These are phyloP conservation scores for Macrocybe gigantea DNA, from an alignment of 768 basidiomycete genomes.

Conservation along the genomic window DNA sequence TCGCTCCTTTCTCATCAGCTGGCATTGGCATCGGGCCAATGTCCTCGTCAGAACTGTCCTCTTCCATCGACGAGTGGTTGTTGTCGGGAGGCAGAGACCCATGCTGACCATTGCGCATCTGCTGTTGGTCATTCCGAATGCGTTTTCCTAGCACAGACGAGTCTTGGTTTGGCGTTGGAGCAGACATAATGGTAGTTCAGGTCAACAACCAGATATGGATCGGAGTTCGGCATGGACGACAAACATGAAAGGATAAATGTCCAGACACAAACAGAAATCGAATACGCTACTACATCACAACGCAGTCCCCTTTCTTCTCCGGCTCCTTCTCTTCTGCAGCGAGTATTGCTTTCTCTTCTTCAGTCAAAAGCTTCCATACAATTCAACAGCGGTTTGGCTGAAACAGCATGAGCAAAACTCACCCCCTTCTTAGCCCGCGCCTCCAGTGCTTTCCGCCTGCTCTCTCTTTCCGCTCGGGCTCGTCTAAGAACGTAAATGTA, in stretches of 20 bases:
- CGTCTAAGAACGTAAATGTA: slow-evolving; percentile 38
- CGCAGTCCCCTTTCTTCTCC: slow-evolving; percentile 45
- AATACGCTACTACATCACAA: slow-evolving; percentile 41
- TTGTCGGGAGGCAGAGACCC: slow-evolving; percentile 5
- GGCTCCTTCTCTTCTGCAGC: slow-evolving; percentile 45
- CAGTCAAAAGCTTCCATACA: slow-evolving; percentile 42
- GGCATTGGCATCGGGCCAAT: slow-evolving; percentile 88
- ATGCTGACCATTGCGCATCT: slow-evolving; percentile 14
- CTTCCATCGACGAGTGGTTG: slow-evolving; percentile 23
- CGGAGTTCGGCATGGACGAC: slow-evolving; percentile 9
- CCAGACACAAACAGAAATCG: slow-evolving; percentile 1
- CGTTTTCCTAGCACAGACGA: slow-evolving; percentile 62
- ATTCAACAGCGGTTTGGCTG: too few relatives aligned
- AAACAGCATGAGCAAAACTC: slow-evolving; percentile 18
- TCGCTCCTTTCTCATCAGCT: slow-evolving; percentile 34
- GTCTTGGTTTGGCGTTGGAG: slow-evolving; percentile 35
- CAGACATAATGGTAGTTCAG: slow-evolving; percentile 27
- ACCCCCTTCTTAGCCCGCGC: slow-evolving; percentile 75
- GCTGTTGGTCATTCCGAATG: slow-evolving; percentile 31
- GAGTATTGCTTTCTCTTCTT: slow-evolving; percentile 57
- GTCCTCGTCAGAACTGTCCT: slow-evolving; percentile 68
- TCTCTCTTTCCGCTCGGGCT: slow-evolving; percentile 70
- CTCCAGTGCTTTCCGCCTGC: slow-evolving; percentile 62
- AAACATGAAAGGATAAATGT: neutral
- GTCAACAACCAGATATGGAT: neutral